Evolutionary conservation across 805 yeast species (phyloP), one percentile per base, ranked within the genome.

Genomic region (Starmerella roubikii): DNA sequence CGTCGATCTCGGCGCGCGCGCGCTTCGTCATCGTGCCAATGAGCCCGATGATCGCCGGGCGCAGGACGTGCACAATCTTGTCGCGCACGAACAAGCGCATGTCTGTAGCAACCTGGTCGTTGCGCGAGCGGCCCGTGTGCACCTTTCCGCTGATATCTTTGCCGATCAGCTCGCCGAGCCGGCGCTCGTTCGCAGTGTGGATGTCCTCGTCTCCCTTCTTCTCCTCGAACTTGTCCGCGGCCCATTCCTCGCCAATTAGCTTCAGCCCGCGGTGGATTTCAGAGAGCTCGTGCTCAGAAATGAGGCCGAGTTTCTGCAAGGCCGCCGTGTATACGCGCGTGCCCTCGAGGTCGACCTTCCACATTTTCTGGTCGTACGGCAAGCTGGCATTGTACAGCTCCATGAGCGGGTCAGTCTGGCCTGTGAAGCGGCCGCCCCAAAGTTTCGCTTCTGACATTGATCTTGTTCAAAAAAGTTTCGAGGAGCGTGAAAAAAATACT

Each of bases 381-480:
- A 91, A 66, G 1, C 97, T 88, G 1, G 96, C 95, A 62, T 91
- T 91, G 68, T 93, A 91, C 38, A 88, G 68, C 57, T 91, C 93
- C 99, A 91, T 91, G 55, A 91, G 66, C 3, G 99, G 99, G 54
- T 91, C 99, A 22, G 94, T 76, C 46, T 88, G 88, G 34, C 68
- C 97, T 44, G 96, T 88, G 65, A 88, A 88, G 62, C 98, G 74
- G 54, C 97, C 98, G 54, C 98, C 98, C 98, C 98, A 88, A 49
- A 88, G 67, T 60, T 77, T 86, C 52, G 66, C 68, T 62, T 78
- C 85, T 22, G 76, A 62, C 41, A 37, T 37, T 21, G 24, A n/a
- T n/a, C n/a, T n/a, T n/a, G n/a, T n/a, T n/a, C n/a, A n/a, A n/a
- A n/a, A n/a, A n/a, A n/a, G n/a, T n/a, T n/a, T n/a, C n/a, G n/a